Conservation (phyloP, 2,329 filamentous ascomycete genomes). For the Claviceps quebecensis region DNA sequence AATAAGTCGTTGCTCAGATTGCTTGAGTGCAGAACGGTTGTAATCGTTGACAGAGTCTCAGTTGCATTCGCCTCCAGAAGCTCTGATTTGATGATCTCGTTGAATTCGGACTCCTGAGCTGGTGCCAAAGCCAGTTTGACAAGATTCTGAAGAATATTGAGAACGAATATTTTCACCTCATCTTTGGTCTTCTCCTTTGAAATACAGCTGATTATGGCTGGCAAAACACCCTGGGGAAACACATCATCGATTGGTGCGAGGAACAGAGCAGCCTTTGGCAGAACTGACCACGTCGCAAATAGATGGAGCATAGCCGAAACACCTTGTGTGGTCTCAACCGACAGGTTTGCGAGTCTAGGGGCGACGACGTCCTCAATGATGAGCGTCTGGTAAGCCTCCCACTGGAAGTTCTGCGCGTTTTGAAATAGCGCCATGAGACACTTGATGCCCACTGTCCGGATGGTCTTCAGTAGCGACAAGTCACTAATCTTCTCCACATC, state of each 20-base stretch:
- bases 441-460: conserved; percentile 63
- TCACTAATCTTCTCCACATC: conserved; percentile 30
- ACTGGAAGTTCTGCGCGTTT: conserved; percentile 55
- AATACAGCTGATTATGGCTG: conserved; percentile 59
- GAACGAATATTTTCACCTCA: conserved; percentile 69
- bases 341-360: conserved; percentile 63
- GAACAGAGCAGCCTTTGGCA: conserved; percentile 52
- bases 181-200: conserved; percentile 63
- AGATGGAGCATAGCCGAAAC: conserved; percentile 72
- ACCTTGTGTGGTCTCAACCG: conserved; percentile 76
- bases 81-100: conserved; percentile 39
- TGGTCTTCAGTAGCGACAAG: conserved; percentile 48
- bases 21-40: conserved; percentile 47
- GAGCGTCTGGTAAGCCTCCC: conserved; percentile 53
- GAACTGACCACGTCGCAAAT: conserved; percentile 66
- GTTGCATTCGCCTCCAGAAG: conserved; percentile 44
- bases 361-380: conserved; percentile 65
- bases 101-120: conserved; percentile 40
- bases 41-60: conserved; percentile 52
- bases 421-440: conserved; percentile 69
- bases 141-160: conserved; percentile 61
- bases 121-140: conserved; percentile 45
- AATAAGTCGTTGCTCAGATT: conserved; percentile 59
- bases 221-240: conserved; percentile 48
- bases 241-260: conserved; percentile 31